Conservation (phyloP, 306 rosid genomes). For the Lathyrus tuberosus region DNA sequence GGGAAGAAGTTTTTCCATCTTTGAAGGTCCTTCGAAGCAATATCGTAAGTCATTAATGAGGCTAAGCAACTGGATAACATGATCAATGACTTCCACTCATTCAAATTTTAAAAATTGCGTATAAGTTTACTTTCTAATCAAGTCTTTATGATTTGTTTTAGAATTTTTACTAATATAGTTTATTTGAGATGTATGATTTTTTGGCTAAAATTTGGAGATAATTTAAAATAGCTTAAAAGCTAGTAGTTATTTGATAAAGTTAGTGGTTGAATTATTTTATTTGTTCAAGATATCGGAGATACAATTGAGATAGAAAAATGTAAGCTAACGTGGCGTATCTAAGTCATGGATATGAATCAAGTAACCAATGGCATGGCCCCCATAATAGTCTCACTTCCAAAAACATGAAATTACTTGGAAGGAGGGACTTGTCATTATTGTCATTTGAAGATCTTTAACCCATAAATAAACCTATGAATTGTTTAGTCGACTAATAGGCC, state of each 20-base stretch:
- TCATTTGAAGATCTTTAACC: neutral
- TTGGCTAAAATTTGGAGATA: too few species aligned
- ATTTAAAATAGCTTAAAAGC: too few species aligned
- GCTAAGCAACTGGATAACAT: neutral
- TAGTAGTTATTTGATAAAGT: too few species aligned
- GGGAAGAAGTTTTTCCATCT: neutral
- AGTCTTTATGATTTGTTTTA: neutral
- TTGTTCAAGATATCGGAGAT: too few species aligned
- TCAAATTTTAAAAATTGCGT: neutral
- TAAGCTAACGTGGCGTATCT: neutral
- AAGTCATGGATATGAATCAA: conserved; percentile 24
- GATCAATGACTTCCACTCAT: neutral
- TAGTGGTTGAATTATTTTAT: too few species aligned
- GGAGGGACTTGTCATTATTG: conserved; percentile 6
- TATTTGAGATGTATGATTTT: too few species aligned
- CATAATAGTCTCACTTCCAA: neutral
- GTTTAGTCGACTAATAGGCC: too few species aligned
- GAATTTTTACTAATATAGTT: neutral
- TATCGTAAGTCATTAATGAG: conserved; percentile 20
- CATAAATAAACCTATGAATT: neutral
- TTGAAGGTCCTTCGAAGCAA: conserved; percentile 39
- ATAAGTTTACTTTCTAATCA: neutral
- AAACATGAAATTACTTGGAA: neutral
- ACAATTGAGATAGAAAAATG: too few species aligned
- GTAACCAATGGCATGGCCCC: conserved; percentile 3